Evolutionary conservation across 169 alveolate species (phyloP), one percentile per base, ranked within the genome.

Genomic region (Amoebophrya sp.): DNA sequence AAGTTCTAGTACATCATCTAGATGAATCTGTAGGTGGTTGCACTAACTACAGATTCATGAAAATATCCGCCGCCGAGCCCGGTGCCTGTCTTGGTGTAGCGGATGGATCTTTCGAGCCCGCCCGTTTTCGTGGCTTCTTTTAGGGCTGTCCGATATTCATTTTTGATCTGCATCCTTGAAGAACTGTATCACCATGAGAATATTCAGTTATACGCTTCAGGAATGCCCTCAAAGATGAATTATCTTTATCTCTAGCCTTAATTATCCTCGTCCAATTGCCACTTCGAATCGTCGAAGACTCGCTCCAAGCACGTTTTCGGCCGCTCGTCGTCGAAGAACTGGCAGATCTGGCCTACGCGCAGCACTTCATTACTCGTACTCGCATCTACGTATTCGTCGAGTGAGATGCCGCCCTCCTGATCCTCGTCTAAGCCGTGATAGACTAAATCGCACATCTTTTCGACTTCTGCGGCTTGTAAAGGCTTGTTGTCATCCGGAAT

Each of bases 1-100:
- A n/a, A n/a, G n/a, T n/a, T n/a, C n/a, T n/a, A n/a, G n/a, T n/a
- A n/a, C n/a, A n/a, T n/a, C n/a, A n/a, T n/a, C n/a, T n/a, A n/a
- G n/a, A n/a, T n/a, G n/a, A n/a, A n/a, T n/a, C n/a, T n/a, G n/a
- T n/a, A n/a, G n/a, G n/a, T n/a, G n/a, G n/a, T n/a, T n/a, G n/a
- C n/a, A n/a, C n/a, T n/a, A n/a, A n/a, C 18, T 65, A 65, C 83
- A 65, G 83, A 36, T 65, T 65, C 83, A 65, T 65, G 83, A 65
- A 65, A 65, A 65, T 65, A 36, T 65, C 83, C n/a, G 83, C 83
- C 33, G 83, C 83, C n/a, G 83, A 29, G 33, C 83, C 83, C 38
- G 83, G 12, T 18, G 12, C 33, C 38, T 29, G 36, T 29, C 1
- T 10, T 65, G 39, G 83, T 65, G 18, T 26, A 36, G 65, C 65